Evolutionary conservation across 345 rosid genomes (phyloP), one percentile per base, ranked within the genome.

Genomic region (Odontarrhena argentea): DNA sequence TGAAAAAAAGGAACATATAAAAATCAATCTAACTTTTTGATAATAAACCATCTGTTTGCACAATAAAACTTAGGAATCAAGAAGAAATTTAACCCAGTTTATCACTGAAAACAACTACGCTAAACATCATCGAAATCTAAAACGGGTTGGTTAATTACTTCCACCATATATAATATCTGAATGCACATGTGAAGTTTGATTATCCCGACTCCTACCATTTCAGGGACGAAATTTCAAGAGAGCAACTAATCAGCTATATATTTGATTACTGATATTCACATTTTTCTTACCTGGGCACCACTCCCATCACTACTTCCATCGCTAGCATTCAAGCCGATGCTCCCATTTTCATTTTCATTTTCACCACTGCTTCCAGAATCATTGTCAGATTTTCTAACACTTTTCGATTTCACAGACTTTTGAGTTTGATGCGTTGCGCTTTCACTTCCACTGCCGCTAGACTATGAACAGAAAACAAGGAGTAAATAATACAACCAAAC

Each of bases 401-500:
- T 80, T 71, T 77, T 85, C 32, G 84, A 75, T 71, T 81, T 81
- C 32, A 55, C 76, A 46, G 86, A 85, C 65, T 61, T 83, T 76
- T 58, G 79, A 58, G 81, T 77, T 41, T 74, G 77, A 53, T 79
- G 84, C 38, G 92, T 86, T 66, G 85, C 86, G 34, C 96, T 89
- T 77, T 85, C 96, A 74, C 86, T 89, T 48, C 89, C 93, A 64
- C 92, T 89, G 36, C 88, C 84, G 28, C 92, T 85, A 47, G 96
- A 89, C 96, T 89, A 83, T 61, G 75, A 71, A 78, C 53, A 62
- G 0, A 11, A 60, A 55, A 55, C 32, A 47, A 32, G 54, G 32
- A 45, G 58, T 51, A 43, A 14, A 67, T 61, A 36, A 68, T 48
- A 62, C 22, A 55, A 9, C 59, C 47, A 15, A 3, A 43, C 62